A percentile compares a stretch with the other conserved stretches of the same genome.
Evolutionary conservation across 805 yeast species (phyloP).

Genomic region (Metschnikowia picachoensis): DNA sequence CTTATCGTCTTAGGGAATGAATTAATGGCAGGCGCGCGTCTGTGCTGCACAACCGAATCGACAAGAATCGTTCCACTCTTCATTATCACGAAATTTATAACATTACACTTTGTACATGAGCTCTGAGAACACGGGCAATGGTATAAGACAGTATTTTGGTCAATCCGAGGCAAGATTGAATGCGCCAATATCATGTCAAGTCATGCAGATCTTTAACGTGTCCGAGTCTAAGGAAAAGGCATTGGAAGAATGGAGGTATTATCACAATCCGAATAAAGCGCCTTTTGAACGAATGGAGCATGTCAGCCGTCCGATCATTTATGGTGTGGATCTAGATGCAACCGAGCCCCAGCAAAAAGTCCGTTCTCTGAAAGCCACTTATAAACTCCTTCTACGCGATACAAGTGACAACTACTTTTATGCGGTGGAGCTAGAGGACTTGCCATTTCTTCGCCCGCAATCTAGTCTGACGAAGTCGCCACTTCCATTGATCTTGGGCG

Average conservation of each 20-base stretch:
- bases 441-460: slow-evolving; percentile 43
- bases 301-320: slow-evolving; percentile 45
- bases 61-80: no score
- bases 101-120: not conserved
- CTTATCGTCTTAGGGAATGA: no score
- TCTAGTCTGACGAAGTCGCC: slow-evolving; percentile 23
- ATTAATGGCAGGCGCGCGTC: no score
- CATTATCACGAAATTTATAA: no score
- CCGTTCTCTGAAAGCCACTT: slow-evolving; percentile 23
- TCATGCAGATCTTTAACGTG: slow-evolving; percentile 53
- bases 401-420: slow-evolving; percentile 45
- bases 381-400: slow-evolving; percentile 58
- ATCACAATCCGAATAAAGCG: slow-evolving; percentile 55
- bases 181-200: slow-evolving; percentile 12
- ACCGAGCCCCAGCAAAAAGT: slow-evolving; percentile 15
- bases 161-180: slow-evolving; percentile 1
- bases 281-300: slow-evolving; percentile 51
- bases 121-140: not conserved
- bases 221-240: slow-evolving; percentile 48
- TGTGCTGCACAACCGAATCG: no score
- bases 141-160: slow-evolving; percentile 5
- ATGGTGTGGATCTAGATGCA: slow-evolving; percentile 37
- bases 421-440: slow-evolving; percentile 55
- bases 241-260: slow-evolving; percentile 50
- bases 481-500: slow-evolving; percentile 47